A percentile compares a stretch with the other conserved stretches of the same genome.
Conservation (phyloP, 257 asterid species). For the Lycium barbarum region DNA sequence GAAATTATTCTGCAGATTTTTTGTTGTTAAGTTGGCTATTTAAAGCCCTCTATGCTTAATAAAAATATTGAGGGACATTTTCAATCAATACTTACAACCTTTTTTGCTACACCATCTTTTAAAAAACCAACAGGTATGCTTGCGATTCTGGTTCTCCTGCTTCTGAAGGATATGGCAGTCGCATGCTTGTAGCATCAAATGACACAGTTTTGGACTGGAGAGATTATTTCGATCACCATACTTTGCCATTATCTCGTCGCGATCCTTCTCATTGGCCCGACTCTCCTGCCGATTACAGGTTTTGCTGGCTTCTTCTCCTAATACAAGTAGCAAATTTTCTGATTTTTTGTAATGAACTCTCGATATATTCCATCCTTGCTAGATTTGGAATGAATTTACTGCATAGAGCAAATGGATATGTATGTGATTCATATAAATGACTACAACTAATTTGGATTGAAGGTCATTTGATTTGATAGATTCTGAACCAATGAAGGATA, state of each 20-base stretch:
- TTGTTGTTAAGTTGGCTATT: too few relatives aligned
- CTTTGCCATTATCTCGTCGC: slow-evolving; percentile 75
- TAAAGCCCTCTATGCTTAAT: too few relatives aligned
- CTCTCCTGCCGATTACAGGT: slow-evolving; percentile 76
- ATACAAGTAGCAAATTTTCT: neutral
- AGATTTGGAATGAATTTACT: neutral
- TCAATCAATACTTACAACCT: too few relatives aligned
- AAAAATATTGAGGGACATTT: too few relatives aligned
- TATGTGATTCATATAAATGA: neutral
- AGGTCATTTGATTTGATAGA: neutral
- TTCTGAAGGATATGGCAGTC: slow-evolving; percentile 92
- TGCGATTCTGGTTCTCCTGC: slow-evolving; percentile 76
- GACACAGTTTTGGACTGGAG: slow-evolving; percentile 94
- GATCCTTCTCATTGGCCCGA: slow-evolving; percentile 81
- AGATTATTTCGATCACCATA: slow-evolving; percentile 88
- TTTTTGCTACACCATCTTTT: too few relatives aligned
- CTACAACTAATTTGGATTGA: neutral
- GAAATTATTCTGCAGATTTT: too few relatives aligned
- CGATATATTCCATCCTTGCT: neutral
- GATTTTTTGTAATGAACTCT: neutral
- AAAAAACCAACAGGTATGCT: slow-evolving; percentile 38
- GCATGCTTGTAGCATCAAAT: slow-evolving; percentile 73
- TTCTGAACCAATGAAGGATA: neutral
- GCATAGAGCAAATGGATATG: neutral
- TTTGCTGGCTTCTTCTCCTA: neutral